Evolutionary conservation across 495 filamentous ascomycete species (phyloP).

Genomic region (Penicillium egyptiacum): DNA sequence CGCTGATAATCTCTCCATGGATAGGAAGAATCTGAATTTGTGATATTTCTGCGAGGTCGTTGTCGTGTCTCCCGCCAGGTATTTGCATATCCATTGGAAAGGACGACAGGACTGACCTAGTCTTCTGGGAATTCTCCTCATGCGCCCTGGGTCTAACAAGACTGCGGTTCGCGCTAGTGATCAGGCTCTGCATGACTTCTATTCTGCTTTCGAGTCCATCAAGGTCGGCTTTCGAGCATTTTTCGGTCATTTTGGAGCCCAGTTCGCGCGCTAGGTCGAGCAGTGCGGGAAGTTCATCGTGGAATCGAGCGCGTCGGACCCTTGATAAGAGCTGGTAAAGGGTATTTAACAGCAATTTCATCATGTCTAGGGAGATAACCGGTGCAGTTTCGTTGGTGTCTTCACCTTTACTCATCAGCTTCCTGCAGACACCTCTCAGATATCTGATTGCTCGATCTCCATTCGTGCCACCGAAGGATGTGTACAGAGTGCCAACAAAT

Average conservation of each 20-base stretch:
- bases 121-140: slow-evolving; percentile 1
- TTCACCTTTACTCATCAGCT: too few relatives aligned
- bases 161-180: slow-evolving; percentile 8
- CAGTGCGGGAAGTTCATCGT: slow-evolving; percentile 13
- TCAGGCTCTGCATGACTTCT: slow-evolving; percentile 15
- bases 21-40: slow-evolving; percentile 20
- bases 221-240: slow-evolving; percentile 12
- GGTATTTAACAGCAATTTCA: slow-evolving; percentile 13
- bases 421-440: too few relatives aligned
- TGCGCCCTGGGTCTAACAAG: slow-evolving; percentile 5
- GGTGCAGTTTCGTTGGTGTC: too few relatives aligned
- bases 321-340: slow-evolving; percentile 14
- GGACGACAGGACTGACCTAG: neutral
- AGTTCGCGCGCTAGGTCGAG: neutral
- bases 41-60: slow-evolving; percentile 20
- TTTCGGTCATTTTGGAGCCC: neutral
- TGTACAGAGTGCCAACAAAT: slow-evolving; percentile 19
- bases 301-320: slow-evolving; percentile 14
- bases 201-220: slow-evolving; percentile 16
- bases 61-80: slow-evolving; percentile 21
- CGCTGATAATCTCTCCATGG: slow-evolving; percentile 14
- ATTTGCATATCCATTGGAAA: slow-evolving; percentile 20
- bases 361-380: neutral
- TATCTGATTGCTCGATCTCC: slow-evolving; percentile 18
- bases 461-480: slow-evolving; percentile 14